A percentile compares a stretch with the other conserved stretches of the same genome.
phyloP scores from a whole-genome alignment of 2,329 filamentous ascomycete genomes.

The Celoporthe dispersa region DNA sequence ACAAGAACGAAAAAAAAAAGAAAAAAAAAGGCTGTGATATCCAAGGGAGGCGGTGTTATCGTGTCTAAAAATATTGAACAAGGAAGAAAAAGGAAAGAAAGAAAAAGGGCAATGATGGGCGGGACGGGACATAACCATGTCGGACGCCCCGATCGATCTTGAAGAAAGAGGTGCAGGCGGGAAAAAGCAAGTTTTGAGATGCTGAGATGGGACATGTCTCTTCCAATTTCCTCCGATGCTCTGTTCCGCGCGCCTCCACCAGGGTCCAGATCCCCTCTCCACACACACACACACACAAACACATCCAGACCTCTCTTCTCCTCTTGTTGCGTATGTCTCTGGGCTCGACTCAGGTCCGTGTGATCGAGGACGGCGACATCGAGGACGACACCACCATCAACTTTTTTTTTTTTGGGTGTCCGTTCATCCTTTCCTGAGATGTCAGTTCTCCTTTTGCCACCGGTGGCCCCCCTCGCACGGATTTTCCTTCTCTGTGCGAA shows the following conservation, averaged over 20 bases:
- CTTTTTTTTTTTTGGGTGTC: not conserved
- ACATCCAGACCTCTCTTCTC: not conserved
- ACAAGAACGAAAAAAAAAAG: too few species aligned
- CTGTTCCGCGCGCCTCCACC: not conserved
- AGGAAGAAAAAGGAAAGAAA: not conserved
- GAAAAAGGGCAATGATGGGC: not conserved
- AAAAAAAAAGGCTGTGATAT: not conserved
- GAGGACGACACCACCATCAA: not conserved
- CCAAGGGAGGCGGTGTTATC: not conserved
- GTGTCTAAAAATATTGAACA: not conserved
- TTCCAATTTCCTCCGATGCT: not conserved
- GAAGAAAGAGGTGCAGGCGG: not conserved
- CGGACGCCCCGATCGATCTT: slow-evolving; percentile 2
- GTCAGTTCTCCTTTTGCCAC: not conserved
- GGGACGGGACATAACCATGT: not conserved
- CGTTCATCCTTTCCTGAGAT: not conserved
- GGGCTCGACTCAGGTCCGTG: not conserved
- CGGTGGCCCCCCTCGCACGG: not conserved
- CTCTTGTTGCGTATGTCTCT: not conserved
- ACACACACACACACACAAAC: not conserved
- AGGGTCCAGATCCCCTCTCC: not conserved
- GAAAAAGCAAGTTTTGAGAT: not conserved
- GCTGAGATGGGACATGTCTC: slow-evolving; percentile 3
- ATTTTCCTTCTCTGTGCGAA: not conserved
- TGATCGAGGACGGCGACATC: not conserved